Conservation (phyloP, 192 early-diverging fungal genomes). For the Coemansia sp. region DNA sequence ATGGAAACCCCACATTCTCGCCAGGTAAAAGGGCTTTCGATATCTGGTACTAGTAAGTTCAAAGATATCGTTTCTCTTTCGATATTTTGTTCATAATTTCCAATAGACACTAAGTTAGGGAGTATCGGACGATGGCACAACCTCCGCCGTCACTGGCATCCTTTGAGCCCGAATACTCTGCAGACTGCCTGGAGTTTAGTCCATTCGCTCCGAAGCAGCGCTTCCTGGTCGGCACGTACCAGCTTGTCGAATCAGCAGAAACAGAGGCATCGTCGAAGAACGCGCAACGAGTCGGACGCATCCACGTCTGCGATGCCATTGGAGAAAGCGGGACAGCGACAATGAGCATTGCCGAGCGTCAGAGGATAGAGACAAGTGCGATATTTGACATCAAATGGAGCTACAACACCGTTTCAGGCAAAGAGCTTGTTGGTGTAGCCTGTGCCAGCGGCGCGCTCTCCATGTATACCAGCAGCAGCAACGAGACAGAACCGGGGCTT, state of each 20-base stretch:
- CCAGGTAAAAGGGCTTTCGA: no score
- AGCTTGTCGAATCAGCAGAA: conserved; percentile 47
- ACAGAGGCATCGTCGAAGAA: conserved; percentile 14
- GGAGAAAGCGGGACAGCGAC: conserved; percentile 20
- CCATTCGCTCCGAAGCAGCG: conserved; percentile 55
- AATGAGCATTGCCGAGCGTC: conserved; percentile 41
- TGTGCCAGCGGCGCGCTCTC: conserved; percentile 60
- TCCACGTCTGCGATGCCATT: conserved; percentile 61
- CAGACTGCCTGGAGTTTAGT: conserved; percentile 73
- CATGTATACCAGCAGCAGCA: conserved; percentile 53
- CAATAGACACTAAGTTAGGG: background rate
- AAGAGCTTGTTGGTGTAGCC: conserved; percentile 61
- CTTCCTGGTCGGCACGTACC: conserved; percentile 72
- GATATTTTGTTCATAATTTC: no score
- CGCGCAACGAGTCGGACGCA: conserved; percentile 62
- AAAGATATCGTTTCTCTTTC: no score
- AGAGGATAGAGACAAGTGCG: conserved; percentile 62
- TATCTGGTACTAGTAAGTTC: no score
- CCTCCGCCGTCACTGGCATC: conserved; percentile 51
- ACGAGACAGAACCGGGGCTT: conserved; percentile 16
- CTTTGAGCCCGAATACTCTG: conserved; percentile 66
- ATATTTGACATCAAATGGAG: conserved; percentile 76
- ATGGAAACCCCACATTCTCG: no score
- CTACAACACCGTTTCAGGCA: conserved; percentile 55
- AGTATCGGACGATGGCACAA: background rate